These are phyloP conservation scores for Jatropha curcas DNA, from an alignment of 345 rosid species.

Conservation along the genomic window DNA sequence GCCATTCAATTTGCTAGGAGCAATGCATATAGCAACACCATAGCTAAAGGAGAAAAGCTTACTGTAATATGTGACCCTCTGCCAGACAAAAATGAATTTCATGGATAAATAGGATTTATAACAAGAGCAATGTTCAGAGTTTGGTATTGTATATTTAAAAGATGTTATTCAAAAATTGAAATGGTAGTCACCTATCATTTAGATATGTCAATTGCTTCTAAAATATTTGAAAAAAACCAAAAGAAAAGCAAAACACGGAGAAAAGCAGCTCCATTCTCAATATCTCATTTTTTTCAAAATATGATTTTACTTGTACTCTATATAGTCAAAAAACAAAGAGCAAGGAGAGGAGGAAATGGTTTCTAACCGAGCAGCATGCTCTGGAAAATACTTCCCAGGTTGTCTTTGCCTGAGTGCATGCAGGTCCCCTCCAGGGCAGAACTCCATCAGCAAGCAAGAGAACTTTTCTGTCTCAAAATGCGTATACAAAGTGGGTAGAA, in stretches of 20 bases:
- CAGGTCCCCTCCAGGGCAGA: slow-evolving; percentile 95
- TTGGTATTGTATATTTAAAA: background rate
- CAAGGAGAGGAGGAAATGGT: background rate
- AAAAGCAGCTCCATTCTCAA: background rate
- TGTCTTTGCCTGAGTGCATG: slow-evolving; percentile 80
- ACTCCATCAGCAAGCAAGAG: slow-evolving; percentile 94
- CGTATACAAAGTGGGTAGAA: slow-evolving; percentile 77
- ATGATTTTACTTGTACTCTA: background rate
- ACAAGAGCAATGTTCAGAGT: background rate
- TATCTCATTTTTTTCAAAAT: background rate
- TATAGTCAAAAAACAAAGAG: background rate
- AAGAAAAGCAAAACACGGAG: too few relatives aligned
- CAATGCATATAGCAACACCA: background rate
- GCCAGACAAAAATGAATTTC: background rate
- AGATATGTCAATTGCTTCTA: background rate
- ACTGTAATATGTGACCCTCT: background rate
- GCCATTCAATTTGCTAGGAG: background rate
- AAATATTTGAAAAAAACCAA: background rate
- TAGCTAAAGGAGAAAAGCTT: background rate
- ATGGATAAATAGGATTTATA: background rate
- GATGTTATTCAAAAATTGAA: background rate
- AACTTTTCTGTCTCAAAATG: slow-evolving; percentile 83
- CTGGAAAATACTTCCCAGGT: slow-evolving; percentile 82
- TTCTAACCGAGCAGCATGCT: slow-evolving; percentile 82
- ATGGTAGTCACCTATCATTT: background rate